phyloP scores from a whole-genome alignment of 1,284 basidiomycete species.

The Leccinum variabile region DNA sequence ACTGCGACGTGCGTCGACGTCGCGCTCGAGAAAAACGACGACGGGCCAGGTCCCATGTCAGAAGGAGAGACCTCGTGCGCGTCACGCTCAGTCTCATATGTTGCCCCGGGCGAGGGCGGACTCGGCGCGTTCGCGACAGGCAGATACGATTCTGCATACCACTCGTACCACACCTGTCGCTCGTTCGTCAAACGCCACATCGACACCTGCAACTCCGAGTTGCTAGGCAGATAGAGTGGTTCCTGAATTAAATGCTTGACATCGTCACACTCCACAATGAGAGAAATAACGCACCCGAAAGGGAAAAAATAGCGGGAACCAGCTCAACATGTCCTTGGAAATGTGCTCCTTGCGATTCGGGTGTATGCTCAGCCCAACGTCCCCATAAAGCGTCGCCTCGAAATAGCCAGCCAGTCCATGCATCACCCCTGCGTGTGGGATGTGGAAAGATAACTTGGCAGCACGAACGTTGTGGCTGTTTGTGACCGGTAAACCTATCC shows the following conservation, averaged over 20 bases:
- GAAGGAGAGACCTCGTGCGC: neutral
- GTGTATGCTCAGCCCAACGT: constrained; percentile 91
- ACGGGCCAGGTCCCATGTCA: constrained; percentile 23
- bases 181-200: constrained; percentile 93
- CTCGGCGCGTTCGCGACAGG: constrained; percentile 47
- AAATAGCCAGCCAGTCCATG: constrained; percentile 99
- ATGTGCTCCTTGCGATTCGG: constrained; percentile 82
- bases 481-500: constrained; percentile 73
- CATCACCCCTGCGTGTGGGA: constrained; percentile 92
- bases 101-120: constrained; percentile 8
- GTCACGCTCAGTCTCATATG: neutral
- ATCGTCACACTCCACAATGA: neutral
- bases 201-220: constrained; percentile 89
- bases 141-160: constrained; percentile 92
- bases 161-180: constrained; percentile 97
- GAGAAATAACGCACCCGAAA: constrained; percentile 58
- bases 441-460: constrained; percentile 83
- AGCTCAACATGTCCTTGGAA: constrained; percentile 95
- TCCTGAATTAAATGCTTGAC: constrained; percentile 49
- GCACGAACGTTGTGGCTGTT: constrained; percentile 88
- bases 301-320: constrained; percentile 99
- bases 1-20: constrained; percentile 48
- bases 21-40: constrained; percentile 25
- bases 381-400: constrained; percentile 89
- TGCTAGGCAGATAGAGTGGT: constrained; percentile 89